These are phyloP conservation scores for Neocucurbitaria cava DNA, from an alignment of 2,329 filamentous ascomycete genomes.

Conservation along the genomic window DNA sequence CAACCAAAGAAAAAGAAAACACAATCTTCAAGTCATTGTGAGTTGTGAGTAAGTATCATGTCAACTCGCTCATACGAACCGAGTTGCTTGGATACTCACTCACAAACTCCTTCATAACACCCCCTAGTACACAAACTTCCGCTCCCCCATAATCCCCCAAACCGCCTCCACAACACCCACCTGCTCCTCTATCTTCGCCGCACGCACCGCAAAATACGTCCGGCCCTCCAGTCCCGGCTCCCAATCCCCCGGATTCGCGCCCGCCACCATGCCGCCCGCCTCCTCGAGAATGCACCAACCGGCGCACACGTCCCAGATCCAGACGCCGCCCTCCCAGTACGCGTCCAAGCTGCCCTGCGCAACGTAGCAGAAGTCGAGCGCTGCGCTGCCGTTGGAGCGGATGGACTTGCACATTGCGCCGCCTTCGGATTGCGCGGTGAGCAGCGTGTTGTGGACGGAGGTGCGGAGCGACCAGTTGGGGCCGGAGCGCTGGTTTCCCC, in stretches of 20 bases:
- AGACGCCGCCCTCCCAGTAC: constrained; percentile 49
- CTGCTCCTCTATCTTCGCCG: constrained; percentile 40
- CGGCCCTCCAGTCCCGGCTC: constrained; percentile 43
- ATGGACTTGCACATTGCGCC: constrained; percentile 45
- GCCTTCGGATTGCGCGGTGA: constrained; percentile 34
- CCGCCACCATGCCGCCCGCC: constrained; percentile 46
- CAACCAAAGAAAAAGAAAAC: too few species aligned
- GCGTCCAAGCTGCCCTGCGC: constrained; percentile 44
- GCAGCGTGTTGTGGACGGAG: constrained; percentile 33
- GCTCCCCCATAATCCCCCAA: constrained; percentile 45
- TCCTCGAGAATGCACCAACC: constrained; percentile 50
- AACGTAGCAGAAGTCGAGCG: constrained; percentile 50
- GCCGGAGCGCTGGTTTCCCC: constrained; percentile 47
- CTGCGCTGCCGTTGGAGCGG: constrained; percentile 46
- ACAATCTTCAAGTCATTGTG: too few species aligned
- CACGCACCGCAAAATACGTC: constrained; percentile 43
- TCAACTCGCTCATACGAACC: too few species aligned
- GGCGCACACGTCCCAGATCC: constrained; percentile 47
- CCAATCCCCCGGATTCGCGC: constrained; percentile 47
- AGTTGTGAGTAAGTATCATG: too few species aligned
- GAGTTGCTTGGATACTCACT: too few species aligned
- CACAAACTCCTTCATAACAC: too few species aligned
- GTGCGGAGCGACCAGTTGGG: constrained; percentile 47
- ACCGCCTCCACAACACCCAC: constrained; percentile 42
- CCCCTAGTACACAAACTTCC: constrained; percentile 40